phyloP scores from a whole-genome alignment of 2,329 filamentous ascomycete genomes.

The Decorospora gaudefroyi region DNA sequence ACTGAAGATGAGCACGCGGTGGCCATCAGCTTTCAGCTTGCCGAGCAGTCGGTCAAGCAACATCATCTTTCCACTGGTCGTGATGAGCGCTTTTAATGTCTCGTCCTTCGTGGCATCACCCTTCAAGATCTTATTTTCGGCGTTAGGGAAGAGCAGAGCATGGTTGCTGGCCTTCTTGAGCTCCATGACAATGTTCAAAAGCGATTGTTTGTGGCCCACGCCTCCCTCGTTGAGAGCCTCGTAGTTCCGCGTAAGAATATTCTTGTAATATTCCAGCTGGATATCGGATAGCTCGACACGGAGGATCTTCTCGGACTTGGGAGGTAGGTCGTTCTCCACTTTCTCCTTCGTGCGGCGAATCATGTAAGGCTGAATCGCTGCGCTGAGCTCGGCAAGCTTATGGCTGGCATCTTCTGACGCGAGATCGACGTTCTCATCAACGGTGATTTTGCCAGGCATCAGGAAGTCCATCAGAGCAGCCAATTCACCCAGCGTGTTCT shows the following conservation, averaged over 20 bases:
- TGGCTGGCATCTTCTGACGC: constrained; percentile 77
- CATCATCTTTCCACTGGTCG: constrained; percentile 99
- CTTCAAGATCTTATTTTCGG: constrained; percentile 84
- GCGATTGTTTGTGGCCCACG: constrained; percentile 88
- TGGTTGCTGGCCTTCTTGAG: constrained; percentile 99
- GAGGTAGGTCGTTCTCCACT: constrained; percentile 92
- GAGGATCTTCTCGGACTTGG: constrained; percentile 98
- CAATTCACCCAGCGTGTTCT: constrained; percentile 93
- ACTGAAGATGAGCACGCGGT: constrained; percentile 96
- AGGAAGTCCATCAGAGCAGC: constrained; percentile 93
- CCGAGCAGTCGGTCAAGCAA: constrained; percentile 91
- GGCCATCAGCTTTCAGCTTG: constrained; percentile 90
- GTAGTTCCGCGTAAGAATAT: constrained; percentile 96
- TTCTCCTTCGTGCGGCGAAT: constrained; percentile 95
- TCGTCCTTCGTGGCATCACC: constrained; percentile 85
- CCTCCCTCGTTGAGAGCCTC: constrained; percentile 88
- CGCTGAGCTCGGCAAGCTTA: constrained; percentile 84
- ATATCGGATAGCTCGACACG: constrained; percentile 95
- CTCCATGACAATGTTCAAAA: constrained; percentile 99
- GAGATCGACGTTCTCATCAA: constrained; percentile 91
- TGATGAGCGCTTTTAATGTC: constrained; percentile 87
- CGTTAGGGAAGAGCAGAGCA: constrained; percentile 95
- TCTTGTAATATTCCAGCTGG: constrained; percentile 98
- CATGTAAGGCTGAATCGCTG: constrained; percentile 90
- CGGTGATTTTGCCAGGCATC: constrained; percentile 89